These are phyloP conservation scores for Pelargonium citronellum DNA, from an alignment of 441 rosid species.

Conservation along the genomic window DNA sequence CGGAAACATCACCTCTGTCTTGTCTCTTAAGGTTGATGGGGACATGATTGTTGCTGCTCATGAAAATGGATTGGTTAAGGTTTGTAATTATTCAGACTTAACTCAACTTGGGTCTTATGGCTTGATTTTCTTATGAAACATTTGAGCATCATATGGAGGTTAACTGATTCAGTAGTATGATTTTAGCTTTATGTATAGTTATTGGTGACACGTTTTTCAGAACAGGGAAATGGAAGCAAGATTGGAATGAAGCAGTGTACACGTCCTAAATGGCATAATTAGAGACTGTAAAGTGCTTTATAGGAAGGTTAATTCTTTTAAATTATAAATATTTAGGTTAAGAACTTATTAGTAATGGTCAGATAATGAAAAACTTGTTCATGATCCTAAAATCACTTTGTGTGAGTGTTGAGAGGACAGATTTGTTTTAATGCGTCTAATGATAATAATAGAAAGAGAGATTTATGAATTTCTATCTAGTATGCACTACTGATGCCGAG, in stretches of 20 bases:
- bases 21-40: slow-evolving; percentile 46
- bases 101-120: not conserved
- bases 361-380: not conserved
- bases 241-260: not conserved
- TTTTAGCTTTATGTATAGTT: not conserved
- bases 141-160: not conserved
- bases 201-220: not conserved
- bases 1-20: slow-evolving; percentile 47
- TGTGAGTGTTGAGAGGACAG: too few species aligned
- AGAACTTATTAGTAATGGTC: not conserved
- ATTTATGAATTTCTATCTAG: too few species aligned
- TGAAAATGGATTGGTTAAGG: slow-evolving; percentile 80
- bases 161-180: not conserved
- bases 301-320: not conserved
- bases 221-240: not conserved
- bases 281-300: not conserved
- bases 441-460: too few species aligned
- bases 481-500: too few species aligned
- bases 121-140: not conserved
- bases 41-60: slow-evolving; percentile 54
- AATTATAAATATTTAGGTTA: not conserved
- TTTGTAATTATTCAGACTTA: slow-evolving; percentile 20
- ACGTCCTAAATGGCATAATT: not conserved
- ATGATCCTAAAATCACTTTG: not conserved
- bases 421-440: too few species aligned